Conservation (phyloP, 2,329 filamentous ascomycete species). For the Phialophora tarda region DNA sequence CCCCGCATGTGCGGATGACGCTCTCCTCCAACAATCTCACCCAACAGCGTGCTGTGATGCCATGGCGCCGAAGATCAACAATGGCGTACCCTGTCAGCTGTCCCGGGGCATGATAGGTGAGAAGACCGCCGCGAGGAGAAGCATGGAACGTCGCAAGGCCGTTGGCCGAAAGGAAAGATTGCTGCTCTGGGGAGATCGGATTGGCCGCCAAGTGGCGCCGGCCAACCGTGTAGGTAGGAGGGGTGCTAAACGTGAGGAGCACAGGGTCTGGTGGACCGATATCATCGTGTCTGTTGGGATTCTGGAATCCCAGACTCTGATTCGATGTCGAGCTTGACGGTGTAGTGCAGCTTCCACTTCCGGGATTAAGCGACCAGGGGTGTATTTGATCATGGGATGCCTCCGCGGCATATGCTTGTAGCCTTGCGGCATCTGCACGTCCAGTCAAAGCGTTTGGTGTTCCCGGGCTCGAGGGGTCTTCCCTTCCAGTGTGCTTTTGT, state of each 20-base stretch:
- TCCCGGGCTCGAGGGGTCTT: not conserved
- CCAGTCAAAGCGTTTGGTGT: not conserved
- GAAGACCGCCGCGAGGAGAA: slow-evolving; percentile 83
- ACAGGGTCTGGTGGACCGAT: slow-evolving; percentile 64
- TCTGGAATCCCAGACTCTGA: not conserved
- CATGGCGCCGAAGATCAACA: slow-evolving; percentile 74
- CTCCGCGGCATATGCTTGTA: not conserved
- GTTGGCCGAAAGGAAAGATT: slow-evolving; percentile 46
- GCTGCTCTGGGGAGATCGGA: slow-evolving; percentile 44
- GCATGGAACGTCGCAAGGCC: slow-evolving; percentile 62
- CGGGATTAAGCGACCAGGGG: not conserved
- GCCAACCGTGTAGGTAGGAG: slow-evolving; percentile 87
- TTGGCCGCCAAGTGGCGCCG: slow-evolving; percentile 68
- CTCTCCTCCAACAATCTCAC: slow-evolving; percentile 77
- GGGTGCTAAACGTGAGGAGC: slow-evolving; percentile 80
- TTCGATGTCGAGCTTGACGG: not conserved
- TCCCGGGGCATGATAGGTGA: slow-evolving; percentile 93
- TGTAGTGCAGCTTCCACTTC: slow-evolving; percentile 1
- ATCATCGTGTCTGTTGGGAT: not conserved
- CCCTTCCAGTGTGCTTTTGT: not conserved
- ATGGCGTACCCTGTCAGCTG: slow-evolving; percentile 93
- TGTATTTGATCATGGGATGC: not conserved
- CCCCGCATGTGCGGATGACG: slow-evolving; percentile 68
- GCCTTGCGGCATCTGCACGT: not conserved
- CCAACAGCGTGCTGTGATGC: slow-evolving; percentile 74